Conservation (phyloP, 2,329 filamentous ascomycete species). For the Fusarium papillatum region DNA sequence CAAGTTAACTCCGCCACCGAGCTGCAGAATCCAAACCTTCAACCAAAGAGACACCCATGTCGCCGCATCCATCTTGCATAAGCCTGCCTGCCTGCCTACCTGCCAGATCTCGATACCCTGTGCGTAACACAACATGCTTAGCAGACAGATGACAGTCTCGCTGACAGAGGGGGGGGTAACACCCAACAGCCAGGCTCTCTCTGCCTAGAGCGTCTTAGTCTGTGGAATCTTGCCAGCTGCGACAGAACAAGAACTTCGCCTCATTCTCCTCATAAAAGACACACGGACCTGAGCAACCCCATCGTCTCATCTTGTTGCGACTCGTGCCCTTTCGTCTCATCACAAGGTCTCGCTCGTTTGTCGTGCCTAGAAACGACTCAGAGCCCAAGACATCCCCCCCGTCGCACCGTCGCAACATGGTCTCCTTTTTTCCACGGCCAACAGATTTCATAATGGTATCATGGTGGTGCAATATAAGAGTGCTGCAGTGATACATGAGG, state of each 20-base stretch:
- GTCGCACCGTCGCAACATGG: conserved; percentile 19
- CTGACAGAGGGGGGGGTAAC: neutral
- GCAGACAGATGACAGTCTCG: neutral
- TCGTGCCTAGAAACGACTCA: conserved; percentile 5
- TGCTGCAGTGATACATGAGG: conserved; percentile 8
- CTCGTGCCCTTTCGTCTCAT: neutral
- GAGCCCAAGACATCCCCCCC: conserved; percentile 1
- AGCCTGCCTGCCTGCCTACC: conserved; percentile 3
- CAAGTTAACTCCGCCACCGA: neutral
- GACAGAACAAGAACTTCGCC: neutral
- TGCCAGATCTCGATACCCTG: conserved; percentile 28
- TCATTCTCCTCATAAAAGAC: neutral
- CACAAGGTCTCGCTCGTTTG: conserved; percentile 16
- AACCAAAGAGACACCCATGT: neutral
- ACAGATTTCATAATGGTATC: conserved; percentile 1
- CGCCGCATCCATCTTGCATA: conserved; percentile 28
- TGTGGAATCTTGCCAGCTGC: neutral
- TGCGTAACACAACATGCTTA: conserved; percentile 12
- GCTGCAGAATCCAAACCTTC: neutral
- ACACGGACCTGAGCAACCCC: conserved; percentile 16
- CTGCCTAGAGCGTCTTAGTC: neutral
- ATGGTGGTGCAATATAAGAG: conserved; percentile 5
- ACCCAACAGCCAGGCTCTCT: neutral
- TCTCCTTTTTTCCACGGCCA: neutral
- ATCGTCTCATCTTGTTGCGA: conserved; percentile 10